Evolutionary conservation across 148 eudicot species (phyloP).

Genomic region (Dysphania ambrosioides): DNA sequence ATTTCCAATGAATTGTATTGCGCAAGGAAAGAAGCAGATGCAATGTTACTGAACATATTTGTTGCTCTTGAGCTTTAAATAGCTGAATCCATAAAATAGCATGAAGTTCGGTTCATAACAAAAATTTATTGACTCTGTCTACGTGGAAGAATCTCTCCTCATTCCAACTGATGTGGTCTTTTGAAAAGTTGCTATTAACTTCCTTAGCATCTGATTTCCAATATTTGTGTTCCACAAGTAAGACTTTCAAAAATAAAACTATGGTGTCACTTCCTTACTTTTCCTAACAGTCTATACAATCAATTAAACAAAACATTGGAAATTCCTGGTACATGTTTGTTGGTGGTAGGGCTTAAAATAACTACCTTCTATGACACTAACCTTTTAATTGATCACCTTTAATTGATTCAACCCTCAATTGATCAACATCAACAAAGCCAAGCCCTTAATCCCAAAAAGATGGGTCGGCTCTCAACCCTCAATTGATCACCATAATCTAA

Average conservation of each 20-base stretch:
- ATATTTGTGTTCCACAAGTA: no score
- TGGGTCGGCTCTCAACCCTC: no score
- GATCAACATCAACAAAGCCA: no score
- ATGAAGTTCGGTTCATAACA: not conserved
- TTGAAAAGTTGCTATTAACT: not conserved
- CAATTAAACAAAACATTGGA: not conserved
- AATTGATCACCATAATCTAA: not conserved
- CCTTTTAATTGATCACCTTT: not conserved
- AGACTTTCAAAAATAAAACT: no score
- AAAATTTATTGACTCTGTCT: no score
- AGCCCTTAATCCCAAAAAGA: no score
- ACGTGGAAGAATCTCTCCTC: not conserved
- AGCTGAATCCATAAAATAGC: not conserved
- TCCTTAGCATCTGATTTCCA: not conserved
- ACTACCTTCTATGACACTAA: not conserved
- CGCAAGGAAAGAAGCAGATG: not conserved
- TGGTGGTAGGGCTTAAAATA: not conserved
- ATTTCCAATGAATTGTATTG: not conserved
- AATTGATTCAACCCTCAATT: not conserved
- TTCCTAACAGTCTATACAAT: no score
- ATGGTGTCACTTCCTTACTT: no score
- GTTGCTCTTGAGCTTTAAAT: not conserved
- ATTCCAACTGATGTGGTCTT: not conserved
- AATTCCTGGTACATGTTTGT: not conserved
- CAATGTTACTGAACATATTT: not conserved